These are phyloP conservation scores for Rhynchospora breviuscula DNA, from an alignment of 176 grass and related monocot species.

Conservation along the genomic window DNA sequence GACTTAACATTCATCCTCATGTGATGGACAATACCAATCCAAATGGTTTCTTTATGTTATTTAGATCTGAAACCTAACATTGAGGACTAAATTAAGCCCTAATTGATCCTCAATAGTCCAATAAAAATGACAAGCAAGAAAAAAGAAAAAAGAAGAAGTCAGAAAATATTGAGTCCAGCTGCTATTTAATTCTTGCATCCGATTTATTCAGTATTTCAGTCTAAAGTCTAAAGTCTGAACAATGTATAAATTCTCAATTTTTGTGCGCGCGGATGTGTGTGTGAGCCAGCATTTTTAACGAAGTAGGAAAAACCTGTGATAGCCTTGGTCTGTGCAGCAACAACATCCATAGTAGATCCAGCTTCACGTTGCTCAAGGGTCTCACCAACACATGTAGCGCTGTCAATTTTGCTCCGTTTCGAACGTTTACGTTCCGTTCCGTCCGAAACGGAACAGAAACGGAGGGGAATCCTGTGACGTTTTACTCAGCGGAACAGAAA, in stretches of 20 bases:
- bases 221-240: not conserved
- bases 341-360: constrained; percentile 63
- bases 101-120: not conserved
- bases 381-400: constrained; percentile 89
- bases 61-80: not conserved
- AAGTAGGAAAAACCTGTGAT: constrained; percentile 48
- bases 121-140: not conserved
- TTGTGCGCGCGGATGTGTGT: too few relatives aligned
- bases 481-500: too few relatives aligned
- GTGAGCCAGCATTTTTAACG: too few relatives aligned
- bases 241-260: not conserved
- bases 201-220: too few relatives aligned
- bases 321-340: constrained; percentile 69
- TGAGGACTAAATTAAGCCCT: not conserved
- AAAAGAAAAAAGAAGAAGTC: not conserved
- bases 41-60: not conserved
- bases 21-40: not conserved
- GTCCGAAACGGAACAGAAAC: too few relatives aligned
- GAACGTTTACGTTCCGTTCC: too few relatives aligned
- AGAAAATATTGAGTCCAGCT: not conserved
- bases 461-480: too few relatives aligned
- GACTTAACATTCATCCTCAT: not conserved
- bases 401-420: too few relatives aligned
- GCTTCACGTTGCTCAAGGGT: constrained; percentile 77
- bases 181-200: not conserved